Conservation (phyloP, 176 grass and related monocot genomes). For the Phoenix dactylifera region DNA sequence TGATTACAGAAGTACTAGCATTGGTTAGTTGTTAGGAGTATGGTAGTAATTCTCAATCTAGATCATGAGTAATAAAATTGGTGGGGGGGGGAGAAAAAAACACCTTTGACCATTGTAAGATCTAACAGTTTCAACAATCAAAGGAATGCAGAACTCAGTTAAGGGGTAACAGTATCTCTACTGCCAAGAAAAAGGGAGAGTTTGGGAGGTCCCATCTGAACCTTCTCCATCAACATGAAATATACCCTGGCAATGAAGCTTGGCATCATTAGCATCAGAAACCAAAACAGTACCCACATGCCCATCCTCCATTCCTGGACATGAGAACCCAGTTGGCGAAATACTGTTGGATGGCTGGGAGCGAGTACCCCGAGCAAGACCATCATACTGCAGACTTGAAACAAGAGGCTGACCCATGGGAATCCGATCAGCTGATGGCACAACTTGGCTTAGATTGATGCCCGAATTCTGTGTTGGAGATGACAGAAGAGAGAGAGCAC, state of each 20-base stretch:
- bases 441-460: constrained; percentile 35
- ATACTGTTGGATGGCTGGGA: constrained; percentile 12
- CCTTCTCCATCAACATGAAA: constrained; percentile 47
- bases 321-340: constrained; percentile 23
- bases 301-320: constrained; percentile 20
- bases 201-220: constrained; percentile 30
- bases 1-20: too few species aligned
- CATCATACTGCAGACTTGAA: constrained; percentile 33
- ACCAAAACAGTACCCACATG: constrained; percentile 34
- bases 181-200: constrained; percentile 52
- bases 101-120: too few species aligned
- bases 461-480: constrained; percentile 38
- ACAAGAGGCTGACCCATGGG: constrained; percentile 39
- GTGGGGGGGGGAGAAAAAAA: too few species aligned
- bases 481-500: constrained; percentile 98
- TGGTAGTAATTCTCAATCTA: too few species aligned
- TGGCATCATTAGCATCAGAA: constrained; percentile 22
- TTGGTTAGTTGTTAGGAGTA: too few species aligned
- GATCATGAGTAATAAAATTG: too few species aligned
- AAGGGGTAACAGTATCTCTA: constrained; percentile 5
- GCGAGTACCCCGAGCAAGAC: constrained; percentile 28
- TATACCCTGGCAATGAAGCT: constrained; percentile 35
- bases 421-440: constrained; percentile 33
- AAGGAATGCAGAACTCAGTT: too few species aligned
- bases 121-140: too few species aligned